Evolutionary conservation across 2,329 filamentous ascomycete species (phyloP).

Genomic region (Colletotrichum nymphaeae): DNA sequence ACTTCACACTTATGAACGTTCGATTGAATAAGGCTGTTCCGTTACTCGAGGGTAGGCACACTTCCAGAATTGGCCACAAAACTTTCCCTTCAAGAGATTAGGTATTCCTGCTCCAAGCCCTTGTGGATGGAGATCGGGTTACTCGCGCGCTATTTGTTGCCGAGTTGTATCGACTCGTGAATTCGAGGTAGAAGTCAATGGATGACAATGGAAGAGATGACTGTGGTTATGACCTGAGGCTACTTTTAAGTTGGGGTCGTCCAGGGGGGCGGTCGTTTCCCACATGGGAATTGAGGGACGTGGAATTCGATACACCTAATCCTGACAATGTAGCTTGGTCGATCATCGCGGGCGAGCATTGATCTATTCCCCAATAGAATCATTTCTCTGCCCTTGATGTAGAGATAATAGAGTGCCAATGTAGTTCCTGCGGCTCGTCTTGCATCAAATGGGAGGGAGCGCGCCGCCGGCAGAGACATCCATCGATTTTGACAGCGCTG

Average conservation of each 20-base stretch:
- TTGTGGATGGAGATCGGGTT: no score
- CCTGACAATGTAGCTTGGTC: neutral
- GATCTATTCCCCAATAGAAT: neutral
- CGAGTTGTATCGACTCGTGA: neutral
- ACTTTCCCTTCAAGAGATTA: no score
- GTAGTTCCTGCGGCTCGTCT: no score
- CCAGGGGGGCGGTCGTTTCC: slow-evolving; percentile 1
- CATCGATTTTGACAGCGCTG: no score
- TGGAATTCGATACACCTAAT: neutral
- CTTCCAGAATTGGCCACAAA: no score
- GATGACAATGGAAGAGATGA: slow-evolving; percentile 28
- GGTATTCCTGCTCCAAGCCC: no score
- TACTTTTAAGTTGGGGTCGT: slow-evolving; percentile 11
- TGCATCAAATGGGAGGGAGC: no score
- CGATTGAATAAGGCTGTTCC: neutral
- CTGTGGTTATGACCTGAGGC: slow-evolving; percentile 3
- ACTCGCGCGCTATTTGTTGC: no score
- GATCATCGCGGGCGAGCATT: neutral
- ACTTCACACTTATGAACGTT: neutral
- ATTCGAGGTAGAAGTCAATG: slow-evolving; percentile 18
- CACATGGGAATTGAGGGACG: neutral
- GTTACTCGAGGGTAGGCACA: no score
- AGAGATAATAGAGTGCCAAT: neutral
- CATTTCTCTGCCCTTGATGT: neutral
- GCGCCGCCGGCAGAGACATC: no score